Evolutionary conservation across 345 rosid genomes (phyloP).

Genomic region (Citrus trifoliata): DNA sequence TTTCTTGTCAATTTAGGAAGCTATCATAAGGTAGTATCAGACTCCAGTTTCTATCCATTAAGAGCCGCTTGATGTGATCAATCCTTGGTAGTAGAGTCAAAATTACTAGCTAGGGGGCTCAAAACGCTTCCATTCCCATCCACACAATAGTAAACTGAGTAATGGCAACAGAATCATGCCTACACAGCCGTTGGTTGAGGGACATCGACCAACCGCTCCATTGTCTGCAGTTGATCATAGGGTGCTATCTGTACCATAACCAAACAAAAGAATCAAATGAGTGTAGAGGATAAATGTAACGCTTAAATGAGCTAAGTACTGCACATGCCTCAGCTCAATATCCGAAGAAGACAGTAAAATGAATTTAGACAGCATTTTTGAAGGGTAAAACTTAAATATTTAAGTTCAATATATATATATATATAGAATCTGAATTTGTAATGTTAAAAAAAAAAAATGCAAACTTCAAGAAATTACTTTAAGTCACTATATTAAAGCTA

Average conservation of each 20-base stretch:
- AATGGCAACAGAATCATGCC: slow-evolving; percentile 7
- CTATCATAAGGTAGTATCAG: not conserved
- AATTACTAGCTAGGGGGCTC: not conserved
- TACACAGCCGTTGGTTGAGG: slow-evolving; percentile 31
- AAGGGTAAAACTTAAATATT: not conserved
- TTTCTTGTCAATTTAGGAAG: not conserved
- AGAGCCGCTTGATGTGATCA: not conserved
- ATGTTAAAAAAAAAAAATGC: too few species aligned
- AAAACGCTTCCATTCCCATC: not conserved
- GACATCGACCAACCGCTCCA: slow-evolving; percentile 70
- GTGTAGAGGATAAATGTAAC: not conserved
- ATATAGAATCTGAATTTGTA: not conserved
- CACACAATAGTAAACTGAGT: not conserved
- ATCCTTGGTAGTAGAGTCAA: slow-evolving; percentile 1
- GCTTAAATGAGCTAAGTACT: not conserved
- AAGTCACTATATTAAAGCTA: not conserved
- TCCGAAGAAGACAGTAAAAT: not conserved
- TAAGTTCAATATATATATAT: not conserved
- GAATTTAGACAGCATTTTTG: not conserved
- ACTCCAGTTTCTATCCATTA: not conserved
- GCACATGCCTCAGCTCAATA: not conserved
- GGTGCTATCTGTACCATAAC: slow-evolving; percentile 72
- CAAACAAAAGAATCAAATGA: not conserved
- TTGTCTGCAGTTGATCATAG: slow-evolving; percentile 81
- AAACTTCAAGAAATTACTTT: not conserved